Evolutionary conservation across 1,284 basidiomycete species (phyloP).

Genomic region (Ustilago trichophora): DNA sequence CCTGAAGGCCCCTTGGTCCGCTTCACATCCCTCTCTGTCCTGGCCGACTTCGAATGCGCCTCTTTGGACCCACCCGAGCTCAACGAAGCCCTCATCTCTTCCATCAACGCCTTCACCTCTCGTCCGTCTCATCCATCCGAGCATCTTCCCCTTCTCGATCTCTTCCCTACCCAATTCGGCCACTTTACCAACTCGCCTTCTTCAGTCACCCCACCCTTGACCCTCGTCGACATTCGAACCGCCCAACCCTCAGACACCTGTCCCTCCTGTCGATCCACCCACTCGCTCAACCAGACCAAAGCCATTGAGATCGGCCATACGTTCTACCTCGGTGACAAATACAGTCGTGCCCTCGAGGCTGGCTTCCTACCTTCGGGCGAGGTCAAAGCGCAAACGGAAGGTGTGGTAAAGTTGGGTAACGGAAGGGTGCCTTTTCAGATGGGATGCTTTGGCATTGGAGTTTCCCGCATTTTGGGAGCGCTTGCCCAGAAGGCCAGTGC

Average conservation of each 20-base stretch:
- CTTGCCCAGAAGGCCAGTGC: constrained; percentile 53
- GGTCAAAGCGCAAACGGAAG: neutral
- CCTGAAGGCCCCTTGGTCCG: constrained; percentile 55
- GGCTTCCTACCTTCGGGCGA: constrained; percentile 23
- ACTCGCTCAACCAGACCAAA: constrained; percentile 40
- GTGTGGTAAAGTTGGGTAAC: constrained; percentile 10
- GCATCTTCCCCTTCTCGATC: constrained; percentile 21
- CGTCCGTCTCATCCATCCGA: neutral
- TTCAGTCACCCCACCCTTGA: constrained; percentile 14
- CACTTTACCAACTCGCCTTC: neutral
- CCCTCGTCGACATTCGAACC: constrained; percentile 35
- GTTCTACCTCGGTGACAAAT: constrained; percentile 65
- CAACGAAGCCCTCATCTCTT: constrained; percentile 31
- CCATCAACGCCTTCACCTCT: constrained; percentile 28
- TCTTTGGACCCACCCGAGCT: constrained; percentile 45
- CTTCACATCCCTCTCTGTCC: constrained; percentile 36
- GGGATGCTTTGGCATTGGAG: constrained; percentile 68
- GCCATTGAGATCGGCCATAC: constrained; percentile 68
- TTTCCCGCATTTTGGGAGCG: constrained; percentile 65
- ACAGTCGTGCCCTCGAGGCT: constrained; percentile 60
- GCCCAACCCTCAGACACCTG: constrained; percentile 51
- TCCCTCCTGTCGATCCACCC: constrained; percentile 41
- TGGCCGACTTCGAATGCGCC: constrained; percentile 47
- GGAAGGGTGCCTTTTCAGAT: constrained; percentile 62
- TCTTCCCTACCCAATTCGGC: constrained; percentile 46